Evolutionary conservation across 805 yeast species (phyloP).

Genomic region (Nakazawaea anatomiae): DNA sequence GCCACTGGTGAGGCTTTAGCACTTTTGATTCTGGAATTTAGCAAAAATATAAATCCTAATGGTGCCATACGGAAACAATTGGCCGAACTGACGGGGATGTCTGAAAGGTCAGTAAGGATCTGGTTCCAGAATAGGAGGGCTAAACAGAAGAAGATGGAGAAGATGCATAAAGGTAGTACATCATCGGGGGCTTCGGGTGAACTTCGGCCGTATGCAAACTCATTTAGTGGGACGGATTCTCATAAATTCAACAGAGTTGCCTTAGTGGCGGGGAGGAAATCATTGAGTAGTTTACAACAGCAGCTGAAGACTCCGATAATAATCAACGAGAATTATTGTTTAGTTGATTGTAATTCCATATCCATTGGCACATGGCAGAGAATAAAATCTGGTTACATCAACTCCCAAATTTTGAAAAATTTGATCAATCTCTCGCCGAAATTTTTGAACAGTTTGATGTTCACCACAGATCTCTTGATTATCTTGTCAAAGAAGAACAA

Average conservation of each 20-base stretch:
- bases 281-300: conserved; percentile 16
- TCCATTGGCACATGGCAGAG: conserved; percentile 82
- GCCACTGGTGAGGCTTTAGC: conserved; percentile 66
- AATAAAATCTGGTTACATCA: conserved; percentile 56
- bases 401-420: conserved; percentile 32
- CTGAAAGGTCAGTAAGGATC: conserved; percentile 83
- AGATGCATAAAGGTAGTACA: conserved; percentile 26
- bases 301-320: conserved; percentile 37
- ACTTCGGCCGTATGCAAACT: conserved; percentile 12
- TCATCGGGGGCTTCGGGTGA: conserved; percentile 14
- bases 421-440: conserved; percentile 63
- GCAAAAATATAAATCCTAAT: conserved; percentile 67
- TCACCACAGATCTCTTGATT: conserved; percentile 64
- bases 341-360: conserved; percentile 61
- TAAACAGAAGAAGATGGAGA: conserved; percentile 61
- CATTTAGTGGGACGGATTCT: conserved; percentile 13
- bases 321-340: conserved; percentile 60
- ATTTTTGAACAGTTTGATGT: conserved; percentile 57
- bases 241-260: conserved; percentile 15
- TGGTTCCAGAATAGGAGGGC: conserved; percentile 93
- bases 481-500: conserved; percentile 62
- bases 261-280: conserved; percentile 9
- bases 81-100: conserved; percentile 69
- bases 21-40: conserved; percentile 61
- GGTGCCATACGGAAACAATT: conserved; percentile 65